These are phyloP conservation scores for Hemisphaericaspora xylofermentans DNA, from an alignment of 1,139 yeast genomes.

Conservation along the genomic window DNA sequence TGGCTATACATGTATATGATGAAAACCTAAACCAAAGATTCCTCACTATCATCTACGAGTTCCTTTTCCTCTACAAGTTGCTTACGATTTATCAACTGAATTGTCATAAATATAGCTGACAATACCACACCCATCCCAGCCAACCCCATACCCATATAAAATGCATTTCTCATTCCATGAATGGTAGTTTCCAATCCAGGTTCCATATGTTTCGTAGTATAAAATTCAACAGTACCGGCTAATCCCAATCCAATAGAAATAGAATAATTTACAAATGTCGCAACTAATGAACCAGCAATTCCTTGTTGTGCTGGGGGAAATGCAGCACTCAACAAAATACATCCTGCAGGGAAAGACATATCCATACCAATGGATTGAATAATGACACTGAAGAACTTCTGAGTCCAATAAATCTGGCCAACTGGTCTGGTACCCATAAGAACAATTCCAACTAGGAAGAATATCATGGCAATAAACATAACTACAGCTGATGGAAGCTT, in stretches of 20 bases:
- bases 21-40: too few relatives aligned
- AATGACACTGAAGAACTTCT: constrained; percentile 46
- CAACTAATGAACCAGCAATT: constrained; percentile 61
- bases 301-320: constrained; percentile 60
- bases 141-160: constrained; percentile 52
- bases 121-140: constrained; percentile 45
- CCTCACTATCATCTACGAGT: too few relatives aligned
- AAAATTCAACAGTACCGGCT: constrained; percentile 60
- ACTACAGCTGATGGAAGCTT: constrained; percentile 41
- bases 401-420: constrained; percentile 53
- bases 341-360: constrained; percentile 63
- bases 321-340: constrained; percentile 47
- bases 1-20: too few relatives aligned
- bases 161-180: constrained; percentile 44
- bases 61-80: too few relatives aligned
- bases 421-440: constrained; percentile 47
- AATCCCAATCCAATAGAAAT: constrained; percentile 63
- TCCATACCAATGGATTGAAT: constrained; percentile 64
- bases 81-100: constrained; percentile 11
- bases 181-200: constrained; percentile 25
- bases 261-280: constrained; percentile 62
- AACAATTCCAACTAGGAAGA: constrained; percentile 40
- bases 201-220: constrained; percentile 31
- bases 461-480: constrained; percentile 45
- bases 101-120: constrained; percentile 21